Evolutionary conservation across 2,329 filamentous ascomycete genomes (phyloP), one percentile per base, ranked within the genome.

Genomic region (Hirsutella thompsonii): DNA sequence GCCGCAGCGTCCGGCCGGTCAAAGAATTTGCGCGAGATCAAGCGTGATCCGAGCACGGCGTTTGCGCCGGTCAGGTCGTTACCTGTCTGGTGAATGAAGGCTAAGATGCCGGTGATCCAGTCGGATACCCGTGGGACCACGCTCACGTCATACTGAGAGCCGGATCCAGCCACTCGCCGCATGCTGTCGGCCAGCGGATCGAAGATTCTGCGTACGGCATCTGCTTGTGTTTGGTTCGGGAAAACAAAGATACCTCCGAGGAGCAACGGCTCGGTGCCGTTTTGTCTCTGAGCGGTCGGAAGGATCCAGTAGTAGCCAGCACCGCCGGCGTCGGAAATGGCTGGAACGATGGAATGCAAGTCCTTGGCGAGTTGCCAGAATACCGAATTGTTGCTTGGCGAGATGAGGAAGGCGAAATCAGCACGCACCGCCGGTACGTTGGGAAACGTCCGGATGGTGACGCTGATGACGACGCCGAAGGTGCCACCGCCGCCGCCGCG

Each of bases 401-500:
- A 48, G 36, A 54, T 47, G 13, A 54, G 51, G 32, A 62, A 45
- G 18, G n/a, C 48, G 18, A 61, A 46, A 8, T n/a, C 48, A 11
- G 50, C 45, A 1, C 55, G 41, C 4, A 60, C 49, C 18, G 63
- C 44, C 2, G 57, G 59, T 14, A 55, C 54, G 18, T 61, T 55
- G 1, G 60, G 56, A 36, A 63, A 63, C 11, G 64, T 61, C n/a
- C 59, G 60, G 29, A 68, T 47, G 11, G 63, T 67, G 29, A 61
- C 63, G 20, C 55, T 57, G 8, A 61, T 56, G 5, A 66, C 63
- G n/a, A 68, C 54, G 30, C 64, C 63, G 46, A 63, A 69, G 0
- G 62, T 66, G 9, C 63, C 60, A 8, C 62, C 66, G 9, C 66
- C 66, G 0, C 64, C 66, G 13, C 66, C 66, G n/a, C 62, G 57